phyloP scores from a whole-genome alignment of 164 flowering plant genomes.

The Stephania yunnanensis region DNA sequence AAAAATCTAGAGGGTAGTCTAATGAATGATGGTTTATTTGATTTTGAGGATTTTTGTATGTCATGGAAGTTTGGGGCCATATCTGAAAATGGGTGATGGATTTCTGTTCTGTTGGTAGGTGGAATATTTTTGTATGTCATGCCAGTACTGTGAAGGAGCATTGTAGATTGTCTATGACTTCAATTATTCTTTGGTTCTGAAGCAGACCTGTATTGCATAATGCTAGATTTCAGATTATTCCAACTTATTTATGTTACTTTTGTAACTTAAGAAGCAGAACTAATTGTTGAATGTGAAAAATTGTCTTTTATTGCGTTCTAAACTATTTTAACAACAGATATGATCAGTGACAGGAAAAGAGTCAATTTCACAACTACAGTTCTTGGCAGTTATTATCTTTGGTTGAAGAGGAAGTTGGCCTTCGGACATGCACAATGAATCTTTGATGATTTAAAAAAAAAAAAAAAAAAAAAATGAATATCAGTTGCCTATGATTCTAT shows the following conservation, averaged over 20 bases:
- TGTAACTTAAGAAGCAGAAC: background rate
- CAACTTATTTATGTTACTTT: background rate
- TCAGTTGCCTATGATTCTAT: constrained; percentile 6
- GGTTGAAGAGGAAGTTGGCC: background rate
- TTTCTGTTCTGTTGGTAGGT: too few relatives aligned
- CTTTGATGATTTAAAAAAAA: too few relatives aligned
- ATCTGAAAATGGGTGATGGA: too few relatives aligned
- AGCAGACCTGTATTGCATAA: background rate
- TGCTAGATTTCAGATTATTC: too few relatives aligned
- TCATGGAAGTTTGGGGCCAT: too few relatives aligned
- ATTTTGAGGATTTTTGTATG: too few relatives aligned
- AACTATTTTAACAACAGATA: background rate
- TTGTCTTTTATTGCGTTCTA: background rate
- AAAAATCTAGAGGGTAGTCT: too few relatives aligned
- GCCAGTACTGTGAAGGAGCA: background rate
- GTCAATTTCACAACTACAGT: background rate
- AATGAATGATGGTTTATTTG: too few relatives aligned
- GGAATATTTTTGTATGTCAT: too few relatives aligned
- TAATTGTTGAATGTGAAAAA: background rate
- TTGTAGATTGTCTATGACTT: background rate
- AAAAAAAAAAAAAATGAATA: background rate
- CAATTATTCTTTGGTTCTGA: background rate
- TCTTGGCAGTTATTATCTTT: background rate
- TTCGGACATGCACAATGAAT: background rate
- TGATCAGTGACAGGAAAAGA: constrained; percentile 4